phyloP scores from a whole-genome alignment of 192 early-diverging fungal genomes.

The Entophlyctis luteolus region DNA sequence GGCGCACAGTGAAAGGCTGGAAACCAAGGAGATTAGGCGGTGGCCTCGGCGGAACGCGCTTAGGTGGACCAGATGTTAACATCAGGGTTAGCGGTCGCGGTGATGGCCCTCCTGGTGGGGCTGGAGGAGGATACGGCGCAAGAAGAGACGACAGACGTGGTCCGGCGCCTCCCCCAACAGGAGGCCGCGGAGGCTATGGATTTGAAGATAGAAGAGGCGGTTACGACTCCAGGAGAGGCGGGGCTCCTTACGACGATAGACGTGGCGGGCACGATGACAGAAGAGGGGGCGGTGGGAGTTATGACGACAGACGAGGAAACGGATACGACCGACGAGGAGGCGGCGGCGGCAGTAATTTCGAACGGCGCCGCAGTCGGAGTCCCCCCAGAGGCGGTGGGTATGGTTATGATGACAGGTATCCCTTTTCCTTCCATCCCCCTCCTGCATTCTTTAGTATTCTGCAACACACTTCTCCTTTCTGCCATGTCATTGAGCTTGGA shows the following conservation, averaged over 20 bases:
- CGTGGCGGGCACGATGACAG: conserved; percentile 17
- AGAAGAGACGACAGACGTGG: conserved; percentile 34
- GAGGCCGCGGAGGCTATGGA: conserved; percentile 29
- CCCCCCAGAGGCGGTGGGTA: no score
- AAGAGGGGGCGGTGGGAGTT: conserved; percentile 27
- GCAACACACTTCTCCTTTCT: no score
- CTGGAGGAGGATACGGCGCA: conserved; percentile 34
- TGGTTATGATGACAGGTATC: no score
- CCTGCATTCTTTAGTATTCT: no score
- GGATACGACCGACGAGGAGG: background rate
- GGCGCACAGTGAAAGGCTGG: conserved; percentile 95
- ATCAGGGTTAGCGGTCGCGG: conserved; percentile 28
- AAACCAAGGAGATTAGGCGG: conserved; percentile 79
- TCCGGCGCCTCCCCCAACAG: no score
- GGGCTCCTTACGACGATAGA: conserved; percentile 8
- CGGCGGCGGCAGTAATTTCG: conserved; percentile 7
- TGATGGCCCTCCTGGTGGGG: conserved; percentile 27
- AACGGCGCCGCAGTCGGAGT: conserved; percentile 16
- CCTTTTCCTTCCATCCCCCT: no score
- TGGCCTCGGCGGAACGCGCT: conserved; percentile 70
- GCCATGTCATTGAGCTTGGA: no score
- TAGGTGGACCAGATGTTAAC: conserved; percentile 46
- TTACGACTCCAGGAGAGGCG: conserved; percentile 9
- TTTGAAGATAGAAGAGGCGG: conserved; percentile 23
- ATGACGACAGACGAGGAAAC: conserved; percentile 8